phyloP scores from a whole-genome alignment of 768 basidiomycete genomes.

The Boletus rubescentipes region DNA sequence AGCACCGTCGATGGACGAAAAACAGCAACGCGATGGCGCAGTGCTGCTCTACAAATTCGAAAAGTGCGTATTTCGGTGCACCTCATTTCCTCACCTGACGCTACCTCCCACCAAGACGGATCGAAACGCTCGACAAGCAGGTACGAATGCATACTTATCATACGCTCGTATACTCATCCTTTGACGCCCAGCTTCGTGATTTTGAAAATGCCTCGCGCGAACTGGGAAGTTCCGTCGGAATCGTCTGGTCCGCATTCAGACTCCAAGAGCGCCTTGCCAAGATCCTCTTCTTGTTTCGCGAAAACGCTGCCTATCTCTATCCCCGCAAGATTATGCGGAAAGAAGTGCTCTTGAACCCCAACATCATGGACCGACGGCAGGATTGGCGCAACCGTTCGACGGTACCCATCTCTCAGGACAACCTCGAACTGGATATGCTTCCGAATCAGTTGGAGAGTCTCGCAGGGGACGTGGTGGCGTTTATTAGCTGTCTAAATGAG shows the following conservation, averaged over 20 bases:
- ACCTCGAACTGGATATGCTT: constrained; percentile 46
- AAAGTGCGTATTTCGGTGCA: constrained; percentile 28
- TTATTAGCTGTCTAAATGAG: constrained; percentile 49
- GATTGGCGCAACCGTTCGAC: constrained; percentile 37
- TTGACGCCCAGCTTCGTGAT: constrained; percentile 42
- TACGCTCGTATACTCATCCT: neutral
- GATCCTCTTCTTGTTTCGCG: constrained; percentile 49
- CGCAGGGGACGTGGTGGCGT: constrained; percentile 46
- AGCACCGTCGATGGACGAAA: constrained; percentile 46
- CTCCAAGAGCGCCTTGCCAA: constrained; percentile 50
- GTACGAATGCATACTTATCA: constrained; percentile 17
- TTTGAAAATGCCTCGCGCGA: constrained; percentile 55
- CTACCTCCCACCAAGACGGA: constrained; percentile 30
- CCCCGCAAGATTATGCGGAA: constrained; percentile 44
- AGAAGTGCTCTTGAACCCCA: constrained; percentile 35
- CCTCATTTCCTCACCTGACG: neutral
- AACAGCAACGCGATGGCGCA: constrained; percentile 46
- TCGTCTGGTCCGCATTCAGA: constrained; percentile 49
- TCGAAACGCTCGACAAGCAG: constrained; percentile 51
- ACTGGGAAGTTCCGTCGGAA: constrained; percentile 54
- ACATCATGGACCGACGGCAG: constrained; percentile 29
- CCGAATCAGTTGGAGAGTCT: constrained; percentile 45
- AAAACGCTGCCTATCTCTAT: constrained; percentile 53
- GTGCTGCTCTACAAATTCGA: constrained; percentile 45
- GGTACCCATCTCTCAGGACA: constrained; percentile 34